Base-by-base conservation (phyloP, 495 filamentous ascomycete genomes). In the Lepraria neglecta region DNA sequence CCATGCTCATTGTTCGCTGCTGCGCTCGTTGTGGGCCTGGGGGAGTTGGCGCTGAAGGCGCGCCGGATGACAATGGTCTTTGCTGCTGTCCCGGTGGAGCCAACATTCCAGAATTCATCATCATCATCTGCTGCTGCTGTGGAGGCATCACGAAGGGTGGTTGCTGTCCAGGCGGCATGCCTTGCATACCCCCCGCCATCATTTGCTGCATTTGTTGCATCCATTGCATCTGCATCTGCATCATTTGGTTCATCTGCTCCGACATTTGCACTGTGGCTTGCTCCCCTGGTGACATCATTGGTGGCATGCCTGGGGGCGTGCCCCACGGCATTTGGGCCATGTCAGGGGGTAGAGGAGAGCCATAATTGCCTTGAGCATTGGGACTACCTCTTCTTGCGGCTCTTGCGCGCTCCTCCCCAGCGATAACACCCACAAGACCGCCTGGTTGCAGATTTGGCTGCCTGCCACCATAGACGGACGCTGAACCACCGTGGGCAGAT, bases 171-270 rank as follows among this genome's bases (percentile, higher is more conserved):
- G 65, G 64, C 42, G 66, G 65, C 35, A 57, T 57, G 19, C 21
- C 47, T 30, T 65, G 67, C 62, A 67, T 58, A n/a, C 67, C 67
- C 69, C 52, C 77, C 72, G 48, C 75, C 80, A 87, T 85, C 81
- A 92, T 87, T 60, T 90, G 87, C 84, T 91, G 90, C 77, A 90
- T 80, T 66, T 80, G 76, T 67, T 84, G 81, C 83, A 86, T 86
- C 76, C 77, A 88, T 60, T 94, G 87, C 86, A 96, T 92, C 70
- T 95, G 90, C 86, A 95, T 90, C 68, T 91, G 87, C 87, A 94
- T 90, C 76, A 92, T 92, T 65, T 87, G 83, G 28, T 82, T 79
- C 90, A 95, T 95, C 69, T 95, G 89, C 67, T 92, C 87, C 30
- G 84, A 85, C 77, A 96, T 87, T 68, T 96, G 87, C 50, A 91